Conservation (phyloP, 2,329 filamentous ascomycete genomes). For the Aaosphaeria pasadenensis region DNA sequence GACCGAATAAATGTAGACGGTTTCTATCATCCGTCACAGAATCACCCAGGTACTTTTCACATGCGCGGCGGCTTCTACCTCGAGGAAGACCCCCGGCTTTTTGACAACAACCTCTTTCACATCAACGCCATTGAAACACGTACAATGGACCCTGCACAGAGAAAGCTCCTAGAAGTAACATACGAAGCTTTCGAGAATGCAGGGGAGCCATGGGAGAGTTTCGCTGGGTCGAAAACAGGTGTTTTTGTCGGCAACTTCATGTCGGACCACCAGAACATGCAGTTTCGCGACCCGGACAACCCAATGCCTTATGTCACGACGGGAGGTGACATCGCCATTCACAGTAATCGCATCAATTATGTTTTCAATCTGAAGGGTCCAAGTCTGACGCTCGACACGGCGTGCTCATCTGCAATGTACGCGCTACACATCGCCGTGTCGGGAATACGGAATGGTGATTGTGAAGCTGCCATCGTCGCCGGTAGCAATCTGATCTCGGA, state of each 20-base stretch:
- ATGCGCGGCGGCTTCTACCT: conserved; percentile 36
- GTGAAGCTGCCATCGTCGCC: conserved; percentile 11
- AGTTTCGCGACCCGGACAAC: conserved; percentile 14
- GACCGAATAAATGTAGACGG: conserved; percentile 31
- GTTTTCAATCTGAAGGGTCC: conserved; percentile 26
- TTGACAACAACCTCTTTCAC: conserved; percentile 35
- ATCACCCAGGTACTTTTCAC: conserved; percentile 28
- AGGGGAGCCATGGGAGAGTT: conserved; percentile 23
- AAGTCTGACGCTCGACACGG: conserved; percentile 20
- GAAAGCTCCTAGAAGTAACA: conserved; percentile 25
- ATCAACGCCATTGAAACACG: conserved; percentile 16
- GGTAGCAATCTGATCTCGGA: conserved; percentile 5
- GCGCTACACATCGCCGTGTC: conserved; percentile 19
- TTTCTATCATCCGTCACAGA: conserved; percentile 30
- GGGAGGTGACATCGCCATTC: conserved; percentile 13
- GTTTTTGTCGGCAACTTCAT: conserved; percentile 20
- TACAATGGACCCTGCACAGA: conserved; percentile 25
- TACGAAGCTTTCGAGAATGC: conserved; percentile 41
- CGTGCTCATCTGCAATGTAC: conserved; percentile 23
- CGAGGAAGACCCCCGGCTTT: conserved; percentile 29
- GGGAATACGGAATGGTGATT: conserved; percentile 14
- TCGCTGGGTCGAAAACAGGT: conserved; percentile 16
- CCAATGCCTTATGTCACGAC: conserved; percentile 8
- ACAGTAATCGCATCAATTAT: conserved; percentile 24
- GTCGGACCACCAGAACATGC: conserved; percentile 11